Evolutionary conservation across 192 early-diverging fungal species (phyloP).

Genomic region (Umbelopsis sp.): DNA sequence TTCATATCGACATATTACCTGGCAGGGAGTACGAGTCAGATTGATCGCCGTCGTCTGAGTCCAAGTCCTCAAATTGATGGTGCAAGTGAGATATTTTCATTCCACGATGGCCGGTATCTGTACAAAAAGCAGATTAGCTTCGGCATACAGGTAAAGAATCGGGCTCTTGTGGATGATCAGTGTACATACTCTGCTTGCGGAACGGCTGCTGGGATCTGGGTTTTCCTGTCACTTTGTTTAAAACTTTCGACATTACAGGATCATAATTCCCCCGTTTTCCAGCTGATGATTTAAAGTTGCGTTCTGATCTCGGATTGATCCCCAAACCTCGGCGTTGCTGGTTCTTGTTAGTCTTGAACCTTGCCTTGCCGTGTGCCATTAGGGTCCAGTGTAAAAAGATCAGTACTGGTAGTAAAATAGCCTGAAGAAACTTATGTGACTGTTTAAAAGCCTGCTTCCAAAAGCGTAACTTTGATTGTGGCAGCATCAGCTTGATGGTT

Average conservation of each 20-base stretch:
- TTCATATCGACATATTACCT: background rate
- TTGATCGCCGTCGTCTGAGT: background rate
- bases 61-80: conserved; percentile 11
- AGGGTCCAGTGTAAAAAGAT: background rate
- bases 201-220: background rate
- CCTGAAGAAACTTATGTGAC: too few species aligned
- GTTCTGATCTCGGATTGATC: background rate
- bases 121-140: background rate
- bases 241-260: background rate
- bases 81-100: background rate
- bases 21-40: conserved; percentile 6
- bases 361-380: conserved; percentile 8
- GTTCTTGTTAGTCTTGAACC: conserved; percentile 4
- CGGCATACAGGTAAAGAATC: too few species aligned
- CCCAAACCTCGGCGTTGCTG: background rate
- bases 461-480: too few species aligned
- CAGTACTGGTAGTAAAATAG: too few species aligned
- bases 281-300: background rate
- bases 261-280: background rate
- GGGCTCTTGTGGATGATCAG: background rate
- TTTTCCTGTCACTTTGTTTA: background rate
- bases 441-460: too few species aligned
- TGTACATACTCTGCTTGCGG: background rate
- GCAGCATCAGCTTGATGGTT: too few species aligned
- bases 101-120: background rate